Evolutionary conservation across 441 rosid species (phyloP), one percentile per base, ranked within the genome.

Genomic region (Bruguiera hainesii): DNA sequence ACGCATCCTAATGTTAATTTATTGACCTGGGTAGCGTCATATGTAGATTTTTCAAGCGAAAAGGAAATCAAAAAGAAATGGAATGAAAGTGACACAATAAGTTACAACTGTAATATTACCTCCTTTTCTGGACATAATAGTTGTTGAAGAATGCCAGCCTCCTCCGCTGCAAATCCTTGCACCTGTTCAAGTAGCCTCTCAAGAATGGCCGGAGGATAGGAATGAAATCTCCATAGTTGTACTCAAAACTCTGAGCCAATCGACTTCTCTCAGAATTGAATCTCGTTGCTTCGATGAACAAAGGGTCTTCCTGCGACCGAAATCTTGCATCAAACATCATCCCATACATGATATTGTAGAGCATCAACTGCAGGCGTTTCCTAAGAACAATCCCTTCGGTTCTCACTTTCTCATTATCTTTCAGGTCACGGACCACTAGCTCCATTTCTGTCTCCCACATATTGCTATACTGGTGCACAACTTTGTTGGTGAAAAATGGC

Each of bases 391-490:
- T 66, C 59, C 89, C 89, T 67, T 62, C 28, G 7, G 23, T 63
- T 61, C 61, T 64, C 60, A 71, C 80, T 5, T 64, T 56, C 60
- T 63, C 75, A 30, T 73, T 67, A 4, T 51, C 70, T 56, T 37
- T 73, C 46, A 86, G 31, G 58, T 84, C 85, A 39, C 35, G 15
- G 4, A 82, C 88, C 29, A 82, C 90, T 1, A 72, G 16, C 9
- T 84, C 88, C 87, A 82, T 84, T 62, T 86, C 90, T 8, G 78
- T 70, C 72, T 79, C 88, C 88, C 90, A 86, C 85, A 79, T 79
- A 4, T 20, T 33, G 16, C 87, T 79, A 30, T 81, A 84, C 2
- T 78, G 65, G 42, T 81, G 68, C 67, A 84, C 88, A 7, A 86
- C 90, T 63, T 82, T 86, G 84, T 82, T 84, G 18, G 87, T 86